Conservation (phyloP, 164 flowering plant genomes). For the Macadamia integrifolia region DNA sequence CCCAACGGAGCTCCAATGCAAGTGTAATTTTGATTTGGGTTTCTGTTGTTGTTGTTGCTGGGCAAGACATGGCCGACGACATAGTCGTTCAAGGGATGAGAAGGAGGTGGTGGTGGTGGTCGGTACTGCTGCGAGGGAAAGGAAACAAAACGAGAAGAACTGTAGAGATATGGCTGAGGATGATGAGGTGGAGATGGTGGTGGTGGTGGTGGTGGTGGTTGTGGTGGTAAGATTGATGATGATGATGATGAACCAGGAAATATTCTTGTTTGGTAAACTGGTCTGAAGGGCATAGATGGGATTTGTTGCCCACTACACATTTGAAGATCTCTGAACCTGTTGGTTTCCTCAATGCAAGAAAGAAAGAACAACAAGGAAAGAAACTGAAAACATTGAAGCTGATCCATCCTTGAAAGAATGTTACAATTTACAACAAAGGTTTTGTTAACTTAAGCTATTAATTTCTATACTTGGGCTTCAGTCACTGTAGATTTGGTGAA, state of each 20-base stretch:
- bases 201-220: constrained; percentile 18
- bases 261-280: neutral
- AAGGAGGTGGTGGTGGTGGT: constrained; percentile 27
- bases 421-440: neutral
- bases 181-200: constrained; percentile 10
- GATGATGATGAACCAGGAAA: constrained; percentile 39
- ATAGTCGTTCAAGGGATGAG: constrained; percentile 39
- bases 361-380: neutral
- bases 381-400: neutral
- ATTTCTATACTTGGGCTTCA: neutral
- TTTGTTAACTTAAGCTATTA: neutral
- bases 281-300: constrained; percentile 8
- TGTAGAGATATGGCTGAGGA: constrained; percentile 35
- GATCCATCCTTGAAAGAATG: neutral
- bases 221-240: constrained; percentile 18
- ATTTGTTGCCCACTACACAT: constrained; percentile 29
- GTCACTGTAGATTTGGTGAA: neutral
- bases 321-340: constrained; percentile 18
- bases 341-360: neutral
- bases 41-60: constrained; percentile 12
- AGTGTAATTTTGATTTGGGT: constrained; percentile 31
- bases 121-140: constrained; percentile 45
- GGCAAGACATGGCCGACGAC: constrained; percentile 53
- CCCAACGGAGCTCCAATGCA: constrained; percentile 78
- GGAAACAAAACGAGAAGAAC: constrained; percentile 36